phyloP scores from a whole-genome alignment of 371 early-diverging fungal species.

The Batkoa obscura region DNA sequence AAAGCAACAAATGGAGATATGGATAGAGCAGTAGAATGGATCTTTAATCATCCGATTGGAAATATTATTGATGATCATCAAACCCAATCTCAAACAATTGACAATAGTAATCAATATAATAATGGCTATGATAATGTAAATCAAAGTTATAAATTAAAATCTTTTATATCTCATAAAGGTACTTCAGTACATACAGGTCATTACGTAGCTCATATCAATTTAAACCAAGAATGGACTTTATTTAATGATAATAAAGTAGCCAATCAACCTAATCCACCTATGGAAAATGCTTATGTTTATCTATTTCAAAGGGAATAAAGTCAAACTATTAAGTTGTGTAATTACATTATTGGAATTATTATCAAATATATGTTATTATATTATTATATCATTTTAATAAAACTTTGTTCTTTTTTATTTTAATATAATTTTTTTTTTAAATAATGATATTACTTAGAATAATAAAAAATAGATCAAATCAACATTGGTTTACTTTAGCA shows the following conservation, averaged over 20 bases:
- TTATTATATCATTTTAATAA: too few species aligned
- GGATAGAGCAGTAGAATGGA: conserved; percentile 87
- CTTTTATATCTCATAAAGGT: conserved; percentile 92
- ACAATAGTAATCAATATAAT: conserved; percentile 1
- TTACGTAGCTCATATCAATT: conserved; percentile 75
- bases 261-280: conserved; percentile 5
- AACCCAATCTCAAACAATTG: neutral
- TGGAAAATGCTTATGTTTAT: conserved; percentile 9
- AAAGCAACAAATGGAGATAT: conserved; percentile 59
- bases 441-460: too few species aligned
- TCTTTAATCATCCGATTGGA: conserved; percentile 76
- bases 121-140: conserved; percentile 22
- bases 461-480: too few species aligned
- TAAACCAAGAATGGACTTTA: conserved; percentile 55
- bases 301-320: conserved; percentile 4
- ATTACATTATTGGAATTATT: too few species aligned
- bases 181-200: conserved; percentile 92
- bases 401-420: too few species aligned
- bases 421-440: too few species aligned
- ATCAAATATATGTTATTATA: too few species aligned
- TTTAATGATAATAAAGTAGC: conserved; percentile 92
- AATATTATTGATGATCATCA: conserved; percentile 3
- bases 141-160: conserved; percentile 47
- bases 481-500: too few species aligned
- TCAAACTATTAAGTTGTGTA: too few species aligned